Conservation (phyloP, 305 asterid species). For the Solanum hybrid region DNA sequence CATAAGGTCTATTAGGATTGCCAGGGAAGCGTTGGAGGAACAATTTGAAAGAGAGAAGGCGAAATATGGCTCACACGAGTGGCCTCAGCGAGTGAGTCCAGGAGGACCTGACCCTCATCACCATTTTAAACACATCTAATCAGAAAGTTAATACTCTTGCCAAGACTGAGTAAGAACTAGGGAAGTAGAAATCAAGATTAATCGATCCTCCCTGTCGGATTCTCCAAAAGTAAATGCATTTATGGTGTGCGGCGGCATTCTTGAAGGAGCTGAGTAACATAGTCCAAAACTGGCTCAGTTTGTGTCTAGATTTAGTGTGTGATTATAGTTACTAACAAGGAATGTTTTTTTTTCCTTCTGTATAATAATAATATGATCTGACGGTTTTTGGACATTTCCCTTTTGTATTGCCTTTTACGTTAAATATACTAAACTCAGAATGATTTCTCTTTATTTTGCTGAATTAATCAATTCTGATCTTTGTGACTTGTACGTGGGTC, state of each 20-base stretch:
- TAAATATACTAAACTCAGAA: background rate
- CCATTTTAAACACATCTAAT: slow-evolving; percentile 23
- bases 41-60: slow-evolving; percentile 16
- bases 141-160: background rate
- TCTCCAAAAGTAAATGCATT: background rate
- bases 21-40: slow-evolving; percentile 44
- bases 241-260: background rate
- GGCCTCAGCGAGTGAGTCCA: slow-evolving; percentile 48
- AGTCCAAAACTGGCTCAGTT: background rate
- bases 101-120: slow-evolving; percentile 77
- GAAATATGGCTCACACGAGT: background rate
- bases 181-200: background rate
- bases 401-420: background rate
- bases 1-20: slow-evolving; percentile 33
- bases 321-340: background rate
- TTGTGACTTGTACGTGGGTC: background rate
- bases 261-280: background rate
- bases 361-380: background rate
- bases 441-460: background rate
- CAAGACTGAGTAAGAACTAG: background rate
- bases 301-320: background rate
- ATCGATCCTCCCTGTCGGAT: background rate
- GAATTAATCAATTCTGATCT: background rate
- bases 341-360: background rate
- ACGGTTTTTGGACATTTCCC: background rate